Evolutionary conservation across 1,284 basidiomycete genomes (phyloP), one percentile per base, ranked within the genome.

Genomic region (Sanghuangporus baumii): DNA sequence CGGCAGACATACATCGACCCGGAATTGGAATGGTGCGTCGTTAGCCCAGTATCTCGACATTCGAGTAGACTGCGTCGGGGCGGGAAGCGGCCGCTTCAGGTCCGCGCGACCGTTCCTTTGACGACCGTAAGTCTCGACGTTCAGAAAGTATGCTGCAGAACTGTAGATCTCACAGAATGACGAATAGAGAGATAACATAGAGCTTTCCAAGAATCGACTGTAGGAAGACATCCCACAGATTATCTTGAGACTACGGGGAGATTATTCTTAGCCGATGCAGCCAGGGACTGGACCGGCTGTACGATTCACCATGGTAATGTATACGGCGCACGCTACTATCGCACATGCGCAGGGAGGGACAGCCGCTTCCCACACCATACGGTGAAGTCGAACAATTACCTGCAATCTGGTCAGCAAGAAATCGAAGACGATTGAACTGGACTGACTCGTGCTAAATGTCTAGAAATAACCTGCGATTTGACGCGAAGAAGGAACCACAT

Each of bases 191-290:
- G 31, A 74, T 71, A 2, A 72, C 73, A 63, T 74, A 74, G 31
- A 74, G 69, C 59, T 74, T 74, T 11, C 73, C 73, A 14, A 74
- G 66, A 31, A 73, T 69, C 0, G 71, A 69, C 61, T 74, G 72
- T 64, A 71, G 70, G 46, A 69, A 68, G 11, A 72, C 66, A 48
- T 73, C 71, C 72, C 72, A 74, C 43, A 70, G 70, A 51, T 71
- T 69, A n/a, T 66, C 56, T 37, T 69, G 65, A 14, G 69, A 67
- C 71, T 73, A 57, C 12, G 55, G 5, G 50, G 38, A 31, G 16
- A 38, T n/a, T 9, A 43, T 50, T 7, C 43, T 58, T 34, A 55
- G 63, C 48, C 12, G 18, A n/a, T n/a, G 11, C 7, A 18, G 5
- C 18, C 23, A 50, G 46, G 20, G 55, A 8, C 2, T 14, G 36